These are phyloP conservation scores for Colletotrichum tanaceti DNA, from an alignment of 2,329 filamentous ascomycete species.

Conservation along the genomic window DNA sequence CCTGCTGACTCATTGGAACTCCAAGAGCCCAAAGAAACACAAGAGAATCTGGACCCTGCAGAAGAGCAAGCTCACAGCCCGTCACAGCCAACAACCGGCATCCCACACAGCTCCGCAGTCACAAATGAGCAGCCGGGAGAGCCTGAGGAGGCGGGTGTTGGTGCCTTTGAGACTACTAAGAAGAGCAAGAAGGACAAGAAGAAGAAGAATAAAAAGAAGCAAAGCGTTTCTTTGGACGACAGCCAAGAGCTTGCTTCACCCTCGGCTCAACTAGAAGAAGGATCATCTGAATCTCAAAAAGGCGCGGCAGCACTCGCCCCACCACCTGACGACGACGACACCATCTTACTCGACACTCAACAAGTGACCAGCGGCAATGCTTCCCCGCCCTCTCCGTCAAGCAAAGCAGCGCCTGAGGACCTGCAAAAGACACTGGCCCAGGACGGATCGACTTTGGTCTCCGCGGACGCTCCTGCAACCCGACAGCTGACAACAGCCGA, in stretches of 20 bases:
- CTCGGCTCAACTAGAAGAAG: background rate
- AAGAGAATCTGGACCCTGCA: constrained; percentile 43
- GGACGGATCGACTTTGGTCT: background rate
- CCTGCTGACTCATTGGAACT: background rate
- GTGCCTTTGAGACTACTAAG: constrained; percentile 27
- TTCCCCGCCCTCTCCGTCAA: background rate
- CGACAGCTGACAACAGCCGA: background rate
- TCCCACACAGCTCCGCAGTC: background rate
- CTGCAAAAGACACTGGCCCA: background rate
- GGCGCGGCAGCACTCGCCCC: background rate
- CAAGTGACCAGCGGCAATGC: background rate
- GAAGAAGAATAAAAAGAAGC: constrained; percentile 49
- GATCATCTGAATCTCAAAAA: background rate
- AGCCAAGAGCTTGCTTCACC: constrained; percentile 5
- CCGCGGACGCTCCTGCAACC: background rate
- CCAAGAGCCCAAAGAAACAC: constrained; percentile 42
- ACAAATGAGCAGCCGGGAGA: constrained; percentile 3
- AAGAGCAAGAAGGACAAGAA: constrained; percentile 49
- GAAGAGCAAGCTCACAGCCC: constrained; percentile 16
- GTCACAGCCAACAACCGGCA: constrained; percentile 2
- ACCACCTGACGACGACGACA: constrained; percentile 4
- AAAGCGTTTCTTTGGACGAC: constrained; percentile 33
- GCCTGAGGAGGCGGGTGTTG: constrained; percentile 8
- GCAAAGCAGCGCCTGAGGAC: background rate
- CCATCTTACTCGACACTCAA: constrained; percentile 7